Evolutionary conservation across 768 basidiomycete genomes (phyloP).

Genomic region (Mycena rosella): DNA sequence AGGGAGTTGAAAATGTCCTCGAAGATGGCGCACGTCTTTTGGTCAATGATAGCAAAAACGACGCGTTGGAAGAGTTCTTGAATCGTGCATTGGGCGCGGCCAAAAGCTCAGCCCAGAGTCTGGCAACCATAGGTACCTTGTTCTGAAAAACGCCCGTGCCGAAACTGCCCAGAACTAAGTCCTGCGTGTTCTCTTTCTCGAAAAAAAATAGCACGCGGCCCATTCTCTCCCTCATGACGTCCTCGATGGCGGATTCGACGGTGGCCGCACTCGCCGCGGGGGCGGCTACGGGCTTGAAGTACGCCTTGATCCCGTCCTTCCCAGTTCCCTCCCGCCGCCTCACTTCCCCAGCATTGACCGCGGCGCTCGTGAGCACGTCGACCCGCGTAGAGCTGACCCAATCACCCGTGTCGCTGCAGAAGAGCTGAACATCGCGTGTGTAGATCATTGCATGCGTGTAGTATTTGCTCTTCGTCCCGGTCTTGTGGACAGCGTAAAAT

Average conservation of each 20-base stretch:
- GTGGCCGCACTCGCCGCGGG: constrained; percentile 5
- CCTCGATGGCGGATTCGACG: constrained; percentile 60
- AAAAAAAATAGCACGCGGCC: constrained; percentile 74
- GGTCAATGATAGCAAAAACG: constrained; percentile 75
- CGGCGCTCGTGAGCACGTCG: constrained; percentile 65
- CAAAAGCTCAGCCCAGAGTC: constrained; percentile 75
- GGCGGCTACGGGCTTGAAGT: constrained; percentile 21
- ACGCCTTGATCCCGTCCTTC: constrained; percentile 19
- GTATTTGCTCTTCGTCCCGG: constrained; percentile 52
- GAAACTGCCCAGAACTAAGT: constrained; percentile 79
- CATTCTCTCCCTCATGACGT: constrained; percentile 78
- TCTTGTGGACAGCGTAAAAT: constrained; percentile 63
- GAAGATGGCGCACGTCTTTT: constrained; percentile 54
- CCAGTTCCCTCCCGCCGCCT: constrained; percentile 42
- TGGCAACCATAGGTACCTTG: constrained; percentile 67
- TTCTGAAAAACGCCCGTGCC: constrained; percentile 86
- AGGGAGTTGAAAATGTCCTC: constrained; percentile 34
- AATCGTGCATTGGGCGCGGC: constrained; percentile 63
- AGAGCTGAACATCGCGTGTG: constrained; percentile 61
- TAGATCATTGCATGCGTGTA: constrained; percentile 71
- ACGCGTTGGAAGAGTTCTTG: constrained; percentile 69
- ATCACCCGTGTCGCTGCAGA: constrained; percentile 62
- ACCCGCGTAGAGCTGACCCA: constrained; percentile 59
- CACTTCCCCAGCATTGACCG: constrained; percentile 69
- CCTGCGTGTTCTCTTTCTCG: constrained; percentile 68